Evolutionary conservation across 352 stramenopile species (phyloP), one percentile per base, ranked within the genome.

Genomic region (Globisporangium recalcitrans): DNA sequence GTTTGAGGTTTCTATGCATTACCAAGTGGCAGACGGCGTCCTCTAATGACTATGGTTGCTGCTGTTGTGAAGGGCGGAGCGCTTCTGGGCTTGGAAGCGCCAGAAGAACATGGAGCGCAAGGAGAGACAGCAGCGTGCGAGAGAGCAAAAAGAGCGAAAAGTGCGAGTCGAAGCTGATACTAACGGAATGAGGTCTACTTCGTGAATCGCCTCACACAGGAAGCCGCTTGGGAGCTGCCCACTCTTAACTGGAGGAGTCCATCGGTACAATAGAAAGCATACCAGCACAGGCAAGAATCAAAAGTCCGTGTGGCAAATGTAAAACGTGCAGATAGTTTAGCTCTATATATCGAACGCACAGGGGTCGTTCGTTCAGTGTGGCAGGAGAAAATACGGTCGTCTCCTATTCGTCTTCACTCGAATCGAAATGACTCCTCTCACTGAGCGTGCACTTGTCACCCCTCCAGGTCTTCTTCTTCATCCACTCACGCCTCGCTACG

Each of bases 161-260:
- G 31, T 16, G 16, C 27, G n/a, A n/a, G n/a, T n/a, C n/a, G n/a
- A n/a, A n/a, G n/a, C n/a, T n/a, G n/a, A n/a, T n/a, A n/a, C n/a
- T n/a, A n/a, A n/a, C n/a, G n/a, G n/a, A 60, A 75, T 14, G 77
- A 78, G 22, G 61, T 58, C 1, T 93, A 89, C 69, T 93, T 85
- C 62, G 74, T 81, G 52, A 91, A 93, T 60, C 75, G 72, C 36
- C 49, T 71, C 27, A 93, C 84, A 7, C 69, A 73, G 56, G 66
- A 90, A 59, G 85, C 78, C 1, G 68, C 77, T 1, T 93, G 84
- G 84, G 54, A 80, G 46, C 31, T 66, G 1, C 77, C 78, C 52
- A 53, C 13, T 31, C 27, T 5, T 31, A 31, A 31, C 27, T n/a
- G n/a, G n/a, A n/a, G n/a, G n/a, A n/a, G n/a, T n/a, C n/a, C n/a